Evolutionary conservation across 2,329 filamentous ascomycete species (phyloP).

Genomic region (Phyllosticta citribraziliensis): DNA sequence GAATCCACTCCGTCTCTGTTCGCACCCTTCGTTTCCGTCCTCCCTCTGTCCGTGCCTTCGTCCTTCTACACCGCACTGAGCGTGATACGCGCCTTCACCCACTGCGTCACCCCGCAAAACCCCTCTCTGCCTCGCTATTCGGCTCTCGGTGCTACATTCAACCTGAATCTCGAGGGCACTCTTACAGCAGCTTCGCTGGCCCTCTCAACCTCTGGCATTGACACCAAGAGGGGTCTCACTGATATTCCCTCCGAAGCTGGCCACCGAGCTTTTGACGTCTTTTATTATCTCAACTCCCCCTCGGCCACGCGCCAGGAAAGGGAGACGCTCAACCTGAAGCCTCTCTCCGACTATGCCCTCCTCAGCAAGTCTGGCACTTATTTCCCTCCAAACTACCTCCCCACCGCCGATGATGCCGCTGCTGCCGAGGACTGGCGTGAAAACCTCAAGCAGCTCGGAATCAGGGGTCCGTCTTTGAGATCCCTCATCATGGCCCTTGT

Average conservation of each 20-base stretch:
- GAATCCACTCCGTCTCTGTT: constrained; percentile 79
- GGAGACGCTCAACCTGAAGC: constrained; percentile 75
- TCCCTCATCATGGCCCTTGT: constrained; percentile 79
- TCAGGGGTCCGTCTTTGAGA: constrained; percentile 75
- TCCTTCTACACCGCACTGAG: constrained; percentile 69
- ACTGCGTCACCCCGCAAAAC: constrained; percentile 80
- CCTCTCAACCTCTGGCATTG: constrained; percentile 77
- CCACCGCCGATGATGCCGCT: constrained; percentile 84
- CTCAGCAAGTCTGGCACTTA: constrained; percentile 80
- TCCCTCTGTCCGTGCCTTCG: constrained; percentile 70
- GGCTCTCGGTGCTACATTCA: constrained; percentile 70
- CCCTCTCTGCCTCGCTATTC: constrained; percentile 74
- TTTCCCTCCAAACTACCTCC: constrained; percentile 74
- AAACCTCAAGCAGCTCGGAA: constrained; percentile 81
- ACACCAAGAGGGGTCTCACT: constrained; percentile 70
- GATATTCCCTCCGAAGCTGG: constrained; percentile 70
- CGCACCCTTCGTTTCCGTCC: constrained; percentile 65
- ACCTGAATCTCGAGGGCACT: constrained; percentile 69
- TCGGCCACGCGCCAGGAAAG: constrained; percentile 80
- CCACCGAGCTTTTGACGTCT: constrained; percentile 90
- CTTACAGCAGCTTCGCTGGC: constrained; percentile 66
- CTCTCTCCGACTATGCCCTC: constrained; percentile 65
- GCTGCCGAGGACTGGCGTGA: constrained; percentile 86
- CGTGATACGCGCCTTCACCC: constrained; percentile 75
- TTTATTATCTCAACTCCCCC: constrained; percentile 93